Conservation (phyloP, 2,329 filamentous ascomycete species). For the Diaporthe citrichinensis region DNA sequence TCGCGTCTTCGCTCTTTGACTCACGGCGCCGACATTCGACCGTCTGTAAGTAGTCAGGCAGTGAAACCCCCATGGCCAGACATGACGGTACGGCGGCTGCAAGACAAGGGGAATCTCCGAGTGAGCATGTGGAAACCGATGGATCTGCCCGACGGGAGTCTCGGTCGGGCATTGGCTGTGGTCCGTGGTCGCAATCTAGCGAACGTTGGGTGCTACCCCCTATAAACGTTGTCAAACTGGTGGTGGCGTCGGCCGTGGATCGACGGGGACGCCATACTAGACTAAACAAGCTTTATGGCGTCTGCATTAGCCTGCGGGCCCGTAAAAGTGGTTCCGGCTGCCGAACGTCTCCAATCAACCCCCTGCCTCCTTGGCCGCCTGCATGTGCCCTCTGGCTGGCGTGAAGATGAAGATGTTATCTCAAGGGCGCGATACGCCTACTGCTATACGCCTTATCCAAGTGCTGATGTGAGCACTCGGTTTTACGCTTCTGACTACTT, state of each 20-base stretch:
- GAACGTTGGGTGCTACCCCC: neutral
- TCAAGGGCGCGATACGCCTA: neutral
- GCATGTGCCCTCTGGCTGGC: neutral
- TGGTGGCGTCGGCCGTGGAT: neutral
- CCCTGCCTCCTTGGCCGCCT: neutral
- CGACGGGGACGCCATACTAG: neutral
- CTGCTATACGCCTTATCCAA: neutral
- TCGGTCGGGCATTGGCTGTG: neutral
- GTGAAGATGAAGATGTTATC: neutral
- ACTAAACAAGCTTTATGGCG: constrained; percentile 23
- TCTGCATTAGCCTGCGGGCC: constrained; percentile 8
- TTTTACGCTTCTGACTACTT: neutral
- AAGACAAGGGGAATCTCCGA: neutral
- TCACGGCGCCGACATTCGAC: neutral
- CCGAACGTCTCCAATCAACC: neutral
- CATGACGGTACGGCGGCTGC: neutral
- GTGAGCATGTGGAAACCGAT: neutral
- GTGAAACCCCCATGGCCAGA: neutral
- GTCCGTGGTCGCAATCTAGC: neutral
- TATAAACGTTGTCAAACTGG: neutral
- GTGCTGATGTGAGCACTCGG: constrained; percentile 4
- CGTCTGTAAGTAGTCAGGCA: neutral
- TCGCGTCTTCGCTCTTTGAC: constrained; percentile 21
- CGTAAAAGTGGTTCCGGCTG: neutral
- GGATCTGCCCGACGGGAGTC: neutral